Evolutionary conservation across 306 rosid species (phyloP), one percentile per base, ranked within the genome.

Genomic region (Vachellia pachyceras): DNA sequence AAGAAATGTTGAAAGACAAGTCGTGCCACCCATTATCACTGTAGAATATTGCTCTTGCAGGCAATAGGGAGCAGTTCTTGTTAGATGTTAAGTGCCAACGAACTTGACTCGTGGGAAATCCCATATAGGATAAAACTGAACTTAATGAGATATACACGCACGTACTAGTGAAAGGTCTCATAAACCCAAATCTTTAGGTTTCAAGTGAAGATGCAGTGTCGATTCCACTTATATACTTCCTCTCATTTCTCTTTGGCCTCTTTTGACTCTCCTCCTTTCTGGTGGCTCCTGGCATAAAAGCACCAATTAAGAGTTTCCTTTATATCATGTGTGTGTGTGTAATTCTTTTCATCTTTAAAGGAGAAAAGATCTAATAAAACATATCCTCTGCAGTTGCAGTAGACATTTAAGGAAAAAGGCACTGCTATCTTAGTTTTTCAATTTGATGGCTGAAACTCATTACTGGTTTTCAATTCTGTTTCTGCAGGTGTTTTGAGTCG

Each of bases 401-500:
- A 12, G 22, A 23, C 17, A 7, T 45, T 70, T 45, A 13, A 45
- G 57, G 52, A 70, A 70, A 45, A 42, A 13, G 40, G 22, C 20
- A 7, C 22, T 76, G 57, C 71, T 76, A 25, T 37, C 10, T 49
- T 76, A 44, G 45, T 46, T 76, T 52, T 58, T 41, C 61, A 63
- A 20, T 81, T 67, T 75, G 20, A 45, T 5, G 61, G 49, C 35
- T 70, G 18, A 52, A 70, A 57, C 66, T 89, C 77, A 37, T 10
- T 5, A 46, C 66, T 76, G 68, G 50, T 66, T 47, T 73, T 46
- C 73, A 65, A 46, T 80, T 76, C 44, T 76, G 57, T 80, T 66
- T 70, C 9, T 64, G 63, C 64, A 87, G 92, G 77, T 33, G 22
- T 65, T 50, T 72, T 58, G 73, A 41, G 68, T 85, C 75, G 65